Percentiles rank a stretch among this genome's conserved stretches.
These are phyloP conservation scores for Polytrichum formosum DNA, from an alignment of 225 moss, liverwort and hornwort species.

Conservation along the genomic window DNA sequence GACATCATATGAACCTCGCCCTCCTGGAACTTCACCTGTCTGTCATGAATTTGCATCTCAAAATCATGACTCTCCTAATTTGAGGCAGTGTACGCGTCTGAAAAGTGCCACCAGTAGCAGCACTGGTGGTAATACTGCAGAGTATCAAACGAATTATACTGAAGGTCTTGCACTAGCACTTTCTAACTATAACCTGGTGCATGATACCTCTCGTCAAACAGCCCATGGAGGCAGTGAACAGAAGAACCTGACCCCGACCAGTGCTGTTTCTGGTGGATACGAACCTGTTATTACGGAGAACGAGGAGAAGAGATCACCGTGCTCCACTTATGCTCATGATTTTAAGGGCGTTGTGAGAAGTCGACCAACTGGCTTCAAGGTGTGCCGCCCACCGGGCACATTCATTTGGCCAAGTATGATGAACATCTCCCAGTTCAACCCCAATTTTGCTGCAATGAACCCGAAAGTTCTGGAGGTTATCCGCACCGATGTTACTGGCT, in stretches of 20 bases:
- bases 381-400: constrained; percentile 43
- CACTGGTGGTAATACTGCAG: constrained; percentile 8
- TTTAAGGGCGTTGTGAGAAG: constrained; percentile 19
- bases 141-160: constrained; percentile 8
- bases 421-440: constrained; percentile 12
- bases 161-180: constrained; percentile 46
- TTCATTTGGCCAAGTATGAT: constrained; percentile 48
- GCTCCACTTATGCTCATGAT: constrained; percentile 1
- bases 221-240: not conserved
- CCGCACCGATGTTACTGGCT: constrained; percentile 6
- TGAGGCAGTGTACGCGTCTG: constrained; percentile 34
- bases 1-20: constrained; percentile 19
- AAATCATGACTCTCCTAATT: constrained; percentile 17
- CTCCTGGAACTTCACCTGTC: constrained; percentile 18
- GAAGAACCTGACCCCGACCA: constrained; percentile 1
- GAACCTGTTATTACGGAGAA: not conserved
- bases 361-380: constrained; percentile 33
- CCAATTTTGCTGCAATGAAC: constrained; percentile 6
- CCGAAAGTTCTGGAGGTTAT: constrained; percentile 10
- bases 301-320: not conserved
- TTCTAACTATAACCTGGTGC: constrained; percentile 29
- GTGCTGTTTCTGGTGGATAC: not conserved
- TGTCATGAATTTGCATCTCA: constrained; percentile 1
- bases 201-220: constrained; percentile 10
- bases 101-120: constrained; percentile 19